Base-by-base conservation (phyloP, 768 basidiomycete genomes). In the Cystobasidium tubakii region DNA sequence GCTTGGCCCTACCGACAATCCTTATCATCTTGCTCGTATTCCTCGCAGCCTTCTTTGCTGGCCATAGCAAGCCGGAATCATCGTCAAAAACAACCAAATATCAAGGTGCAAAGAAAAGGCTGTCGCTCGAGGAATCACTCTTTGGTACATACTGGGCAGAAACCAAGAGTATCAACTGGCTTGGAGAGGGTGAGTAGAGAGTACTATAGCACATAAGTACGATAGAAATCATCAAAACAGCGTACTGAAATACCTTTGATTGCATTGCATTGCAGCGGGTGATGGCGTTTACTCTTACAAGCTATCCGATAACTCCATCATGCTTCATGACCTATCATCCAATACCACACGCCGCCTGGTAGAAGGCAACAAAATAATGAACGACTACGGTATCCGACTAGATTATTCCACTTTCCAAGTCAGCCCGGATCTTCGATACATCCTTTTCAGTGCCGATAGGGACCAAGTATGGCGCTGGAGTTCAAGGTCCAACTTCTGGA, bases 381-480 rank as follows among this genome's bases (percentile, higher is more conserved):
- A 78, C 72, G n/a, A 29, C 19, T 36, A 76, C 9, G 83, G 81
- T 3, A 71, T 77, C 7, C 76, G 75, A 33, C 75, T 83, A 1
- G 63, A 62, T 12, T 79, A 76, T 74, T n/a, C 50, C 6, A 53
- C 65, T 1, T 78, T 77, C 75, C 86, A 87, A 77, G 84, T 95
- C 17, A 97, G 95, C 0, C 86, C 91, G 1, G 92, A 98, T 81
- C 89, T 92, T 89, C 86, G 89, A 79, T 90, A 90, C 81, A 85
- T 98, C 63, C 86, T 98, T 23, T 82, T 99, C 65, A 88, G 90
- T 79, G 83, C 91, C 0, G 84, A 91, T 79, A 82, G 15, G 3
- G 27, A n/a, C 21, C 73, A 93, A 89, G 91, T 94, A 88, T 99
- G 96, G 96, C 87, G 96, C 57, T 86, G 89, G 81, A 96, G 93